Conservation (phyloP, 345 rosid species). For the Syzygium aqueum region DNA sequence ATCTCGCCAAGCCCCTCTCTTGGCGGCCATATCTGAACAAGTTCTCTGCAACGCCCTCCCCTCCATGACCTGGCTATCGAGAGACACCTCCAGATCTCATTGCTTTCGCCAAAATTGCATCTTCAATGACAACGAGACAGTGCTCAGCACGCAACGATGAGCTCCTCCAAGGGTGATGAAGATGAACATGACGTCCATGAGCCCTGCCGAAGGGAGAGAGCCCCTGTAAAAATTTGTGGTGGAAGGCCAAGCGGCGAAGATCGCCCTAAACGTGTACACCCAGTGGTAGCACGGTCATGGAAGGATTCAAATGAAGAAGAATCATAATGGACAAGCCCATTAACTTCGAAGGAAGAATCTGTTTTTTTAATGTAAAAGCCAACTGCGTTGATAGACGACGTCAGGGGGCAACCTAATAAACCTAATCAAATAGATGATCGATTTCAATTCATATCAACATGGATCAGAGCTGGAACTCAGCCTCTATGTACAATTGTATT, state of each 20-base stretch:
- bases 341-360: fast-evolving
- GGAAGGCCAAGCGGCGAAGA: not conserved
- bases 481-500: fast-evolving
- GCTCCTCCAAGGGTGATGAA: not conserved
- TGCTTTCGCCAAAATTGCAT: not conserved
- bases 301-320: not conserved
- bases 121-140: not conserved
- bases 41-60: not conserved
- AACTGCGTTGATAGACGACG: not conserved
- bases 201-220: too few relatives aligned
- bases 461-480: not conserved
- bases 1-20: not conserved
- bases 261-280: not conserved
- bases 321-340: not conserved
- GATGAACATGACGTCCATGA: not conserved
- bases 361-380: not conserved
- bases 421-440: not conserved
- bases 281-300: not conserved
- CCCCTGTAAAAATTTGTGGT: fast-evolving
- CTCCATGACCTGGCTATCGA: not conserved
- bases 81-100: not conserved
- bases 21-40: not conserved
- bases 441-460: not conserved
- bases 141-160: not conserved
- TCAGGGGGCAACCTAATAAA: not conserved